Evolutionary conservation across 306 rosid genomes (phyloP).

Genomic region (Cercis canadensis): DNA sequence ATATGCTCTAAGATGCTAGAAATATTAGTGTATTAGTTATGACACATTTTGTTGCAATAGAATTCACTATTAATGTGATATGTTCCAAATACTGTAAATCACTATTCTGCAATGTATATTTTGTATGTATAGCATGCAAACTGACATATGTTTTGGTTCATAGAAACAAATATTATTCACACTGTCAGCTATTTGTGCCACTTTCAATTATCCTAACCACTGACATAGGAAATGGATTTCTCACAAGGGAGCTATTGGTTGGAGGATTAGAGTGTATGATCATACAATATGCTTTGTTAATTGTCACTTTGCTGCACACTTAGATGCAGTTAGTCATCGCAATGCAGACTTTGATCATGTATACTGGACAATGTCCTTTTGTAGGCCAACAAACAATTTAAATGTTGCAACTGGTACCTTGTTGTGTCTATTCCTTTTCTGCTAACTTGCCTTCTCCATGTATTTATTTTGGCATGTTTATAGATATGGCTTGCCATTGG

Average conservation of each 20-base stretch:
- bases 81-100: conserved; percentile 22
- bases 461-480: conserved; percentile 64
- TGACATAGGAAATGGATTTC: conserved; percentile 51
- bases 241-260: conserved; percentile 97
- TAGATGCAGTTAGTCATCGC: conserved; percentile 91
- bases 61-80: conserved; percentile 10
- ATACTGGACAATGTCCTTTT: conserved; percentile 83
- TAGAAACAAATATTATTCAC: conserved; percentile 8
- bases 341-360: conserved; percentile 95
- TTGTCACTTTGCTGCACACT: conserved; percentile 99
- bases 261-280: conserved; percentile 87
- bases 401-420: conserved; percentile 74
- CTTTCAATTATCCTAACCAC: conserved; percentile 32
- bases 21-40: conserved; percentile 16
- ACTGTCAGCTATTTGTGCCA: conserved; percentile 5
- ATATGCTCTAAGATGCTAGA: not conserved
- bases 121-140: conserved; percentile 19
- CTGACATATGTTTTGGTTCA: conserved; percentile 22
- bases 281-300: conserved; percentile 85
- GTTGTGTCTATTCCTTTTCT: conserved; percentile 53
- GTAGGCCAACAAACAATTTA: conserved; percentile 62
- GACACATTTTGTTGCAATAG: not conserved
- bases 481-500: conserved; percentile 78
- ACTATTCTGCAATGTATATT: conserved; percentile 1
- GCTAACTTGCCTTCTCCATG: conserved; percentile 57